Percentiles rank a stretch among this genome's conserved stretches.
Evolutionary conservation across 2,329 filamentous ascomycete genomes (phyloP).

Genomic region (Calycina marina): DNA sequence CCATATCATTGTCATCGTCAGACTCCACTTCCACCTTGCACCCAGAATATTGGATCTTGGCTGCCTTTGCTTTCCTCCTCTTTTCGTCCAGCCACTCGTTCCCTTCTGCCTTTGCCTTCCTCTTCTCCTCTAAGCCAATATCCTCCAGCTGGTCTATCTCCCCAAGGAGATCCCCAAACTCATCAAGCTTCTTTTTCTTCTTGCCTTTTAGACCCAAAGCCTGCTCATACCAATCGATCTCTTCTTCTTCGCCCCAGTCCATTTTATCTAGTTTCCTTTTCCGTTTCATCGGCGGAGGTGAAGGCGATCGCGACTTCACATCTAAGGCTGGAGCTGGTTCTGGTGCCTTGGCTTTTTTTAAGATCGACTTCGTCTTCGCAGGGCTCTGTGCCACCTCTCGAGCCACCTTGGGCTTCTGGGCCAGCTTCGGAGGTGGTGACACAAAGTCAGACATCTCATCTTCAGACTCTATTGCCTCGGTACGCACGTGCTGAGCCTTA

Average conservation of each 20-base stretch:
- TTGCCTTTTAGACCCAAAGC: constrained; percentile 68
- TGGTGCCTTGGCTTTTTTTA: constrained; percentile 16
- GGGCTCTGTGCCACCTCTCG: background rate
- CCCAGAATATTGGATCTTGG: constrained; percentile 1
- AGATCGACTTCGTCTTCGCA: constrained; percentile 16
- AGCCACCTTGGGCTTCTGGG: background rate
- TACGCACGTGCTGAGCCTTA: constrained; percentile 12
- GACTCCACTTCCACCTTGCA: constrained; percentile 1
- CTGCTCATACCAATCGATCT: constrained; percentile 77
- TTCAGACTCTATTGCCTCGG: no score
- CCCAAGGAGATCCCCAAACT: constrained; percentile 63
- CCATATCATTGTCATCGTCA: constrained; percentile 12
- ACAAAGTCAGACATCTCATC: no score
- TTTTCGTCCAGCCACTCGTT: constrained; percentile 48
- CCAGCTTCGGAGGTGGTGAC: background rate
- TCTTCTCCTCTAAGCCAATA: constrained; percentile 30
- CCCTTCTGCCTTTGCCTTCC: constrained; percentile 42
- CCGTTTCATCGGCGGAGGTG: constrained; percentile 11
- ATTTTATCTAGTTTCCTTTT: constrained; percentile 32
- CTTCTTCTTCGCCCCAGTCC: constrained; percentile 66
- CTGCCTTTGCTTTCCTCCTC: constrained; percentile 29
- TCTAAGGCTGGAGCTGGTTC: constrained; percentile 5
- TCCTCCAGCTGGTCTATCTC: constrained; percentile 44
- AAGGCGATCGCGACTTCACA: constrained; percentile 8
- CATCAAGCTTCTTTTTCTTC: constrained; percentile 66